Evolutionary conservation across 1,284 basidiomycete genomes (phyloP), one percentile per base, ranked within the genome.

Genomic region (Neotropicomus parvogracilis): DNA sequence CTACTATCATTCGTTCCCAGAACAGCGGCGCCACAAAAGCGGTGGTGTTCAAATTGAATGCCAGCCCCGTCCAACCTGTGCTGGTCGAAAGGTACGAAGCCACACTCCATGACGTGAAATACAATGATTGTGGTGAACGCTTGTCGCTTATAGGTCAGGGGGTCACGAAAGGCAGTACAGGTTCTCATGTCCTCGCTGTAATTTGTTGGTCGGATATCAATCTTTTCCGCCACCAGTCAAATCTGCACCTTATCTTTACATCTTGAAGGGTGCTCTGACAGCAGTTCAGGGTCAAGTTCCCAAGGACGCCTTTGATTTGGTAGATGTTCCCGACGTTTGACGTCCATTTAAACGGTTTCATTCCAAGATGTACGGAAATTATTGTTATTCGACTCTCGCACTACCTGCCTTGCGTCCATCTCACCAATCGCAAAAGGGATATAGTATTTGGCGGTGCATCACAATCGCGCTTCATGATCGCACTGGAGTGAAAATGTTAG

Each of bases 221-320:
- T 73, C 77, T 32, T 77, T 75, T 17, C 82, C 85, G 12, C 85
- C 83, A 1, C 85, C 87, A 21, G 71, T 74, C 29, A 88, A 88
- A 70, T 79, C 81, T 3, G 83, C 77, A 1, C 79, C 84, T 1
- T 90, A 79, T 65, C 59, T 90, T 40, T 91, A 90, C 62, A 78
- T 91, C 43, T 58, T 87, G 46, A 72, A 79, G 34, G 88, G 88
- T 19, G 83, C 88, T 19, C 73, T 91, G 45, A 88, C 85, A 24
- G 83, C 85, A 59, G 71, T 82, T 54, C 88, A 91, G 69, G 88
- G 88, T 19, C 84, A 90, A 63, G 70, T 88, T 21, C 88, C 88
- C 6, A 64, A 75, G 39, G 85, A 87, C 54, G 88, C 88, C 8
- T 88, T 91, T 60, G 79, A 83, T 38, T 76, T 81, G 43, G 81